phyloP scores from a whole-genome alignment of 2,329 filamentous ascomycete genomes.

The Phyllosticta capitalensis region DNA sequence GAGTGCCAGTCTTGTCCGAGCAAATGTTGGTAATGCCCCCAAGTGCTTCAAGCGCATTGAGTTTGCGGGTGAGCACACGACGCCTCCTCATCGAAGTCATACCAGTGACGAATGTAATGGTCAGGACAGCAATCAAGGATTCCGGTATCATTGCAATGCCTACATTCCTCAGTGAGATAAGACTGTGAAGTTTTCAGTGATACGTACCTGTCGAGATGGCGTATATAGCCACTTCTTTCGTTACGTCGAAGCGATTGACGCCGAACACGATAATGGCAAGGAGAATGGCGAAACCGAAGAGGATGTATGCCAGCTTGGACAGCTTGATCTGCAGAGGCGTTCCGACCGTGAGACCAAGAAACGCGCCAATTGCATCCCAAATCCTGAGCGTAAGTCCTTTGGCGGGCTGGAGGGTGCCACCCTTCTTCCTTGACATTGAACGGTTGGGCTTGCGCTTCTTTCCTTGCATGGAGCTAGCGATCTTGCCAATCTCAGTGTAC shows the following conservation, averaged over 20 bases:
- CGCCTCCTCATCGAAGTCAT: constrained; percentile 27
- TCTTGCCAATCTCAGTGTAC: constrained; percentile 66
- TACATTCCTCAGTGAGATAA: constrained; percentile 7
- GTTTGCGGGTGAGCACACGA: constrained; percentile 28
- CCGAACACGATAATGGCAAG: constrained; percentile 28
- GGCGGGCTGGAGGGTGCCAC: constrained; percentile 37
- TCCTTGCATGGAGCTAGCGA: constrained; percentile 53
- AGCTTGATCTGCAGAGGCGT: constrained; percentile 15
- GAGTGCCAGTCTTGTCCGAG: constrained; percentile 42
- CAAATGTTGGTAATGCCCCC: constrained; percentile 37
- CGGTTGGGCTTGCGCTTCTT: constrained; percentile 36
- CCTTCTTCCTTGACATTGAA: constrained; percentile 30
- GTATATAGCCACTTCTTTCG: constrained; percentile 29
- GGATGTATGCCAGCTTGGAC: constrained; percentile 15
- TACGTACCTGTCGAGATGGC: constrained; percentile 22
- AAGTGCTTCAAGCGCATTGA: constrained; percentile 27
- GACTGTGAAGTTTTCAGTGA: neutral
- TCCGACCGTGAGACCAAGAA: constrained; percentile 19
- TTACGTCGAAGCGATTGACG: constrained; percentile 27
- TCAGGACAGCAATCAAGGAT: constrained; percentile 21
- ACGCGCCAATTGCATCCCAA: constrained; percentile 13
- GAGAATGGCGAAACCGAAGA: constrained; percentile 29
- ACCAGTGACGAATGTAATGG: constrained; percentile 30
- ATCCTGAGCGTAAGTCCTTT: constrained; percentile 13
- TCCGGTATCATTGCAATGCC: constrained; percentile 29